phyloP scores from a whole-genome alignment of 2,329 filamentous ascomycete genomes.

The Colletotrichum sp. region DNA sequence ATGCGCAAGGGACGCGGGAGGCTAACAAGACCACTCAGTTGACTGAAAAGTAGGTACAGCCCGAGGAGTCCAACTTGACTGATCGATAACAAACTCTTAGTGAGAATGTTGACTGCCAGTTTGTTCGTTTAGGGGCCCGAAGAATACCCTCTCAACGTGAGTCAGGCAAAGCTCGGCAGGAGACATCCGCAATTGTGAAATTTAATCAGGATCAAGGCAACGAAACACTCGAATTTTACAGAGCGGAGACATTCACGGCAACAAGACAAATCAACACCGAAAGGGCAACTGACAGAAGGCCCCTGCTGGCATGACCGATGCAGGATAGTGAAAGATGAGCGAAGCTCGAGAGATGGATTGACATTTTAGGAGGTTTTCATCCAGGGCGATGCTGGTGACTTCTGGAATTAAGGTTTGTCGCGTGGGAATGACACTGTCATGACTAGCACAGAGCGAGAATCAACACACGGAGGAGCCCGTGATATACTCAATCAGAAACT shows the following conservation, averaged over 20 bases:
- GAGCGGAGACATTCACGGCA: background rate
- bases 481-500: background rate
- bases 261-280: rapidly evolving
- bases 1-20: background rate
- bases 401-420: background rate
- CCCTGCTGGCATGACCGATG: background rate
- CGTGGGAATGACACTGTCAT: background rate
- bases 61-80: background rate
- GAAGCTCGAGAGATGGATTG: background rate
- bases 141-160: background rate
- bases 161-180: background rate
- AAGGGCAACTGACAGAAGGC: rapidly evolving
- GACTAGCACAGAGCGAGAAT: background rate
- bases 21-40: rapidly evolving
- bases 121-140: background rate
- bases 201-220: background rate
- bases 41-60: background rate
- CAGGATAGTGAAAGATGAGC: rapidly evolving
- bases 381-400: background rate
- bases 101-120: background rate
- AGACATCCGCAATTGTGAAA: background rate
- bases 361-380: background rate
- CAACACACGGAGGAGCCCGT: background rate
- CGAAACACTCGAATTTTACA: background rate
- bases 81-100: background rate